Evolutionary conservation across 2,329 filamentous ascomycete genomes (phyloP).

Genomic region (Cytospora piceae): DNA sequence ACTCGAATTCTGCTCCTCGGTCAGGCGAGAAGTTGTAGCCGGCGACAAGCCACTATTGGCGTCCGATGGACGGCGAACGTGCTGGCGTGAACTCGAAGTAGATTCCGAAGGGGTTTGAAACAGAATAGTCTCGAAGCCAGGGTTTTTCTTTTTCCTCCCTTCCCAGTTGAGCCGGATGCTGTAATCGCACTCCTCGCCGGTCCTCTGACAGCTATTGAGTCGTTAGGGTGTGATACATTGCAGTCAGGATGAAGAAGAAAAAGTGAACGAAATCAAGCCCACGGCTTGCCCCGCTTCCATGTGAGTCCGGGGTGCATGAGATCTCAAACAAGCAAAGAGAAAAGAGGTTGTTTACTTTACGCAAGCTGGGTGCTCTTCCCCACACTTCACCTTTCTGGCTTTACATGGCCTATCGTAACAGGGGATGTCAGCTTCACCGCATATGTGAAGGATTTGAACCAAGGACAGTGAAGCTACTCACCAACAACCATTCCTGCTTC

Average conservation of each 20-base stretch:
- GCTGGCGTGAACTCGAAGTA: conserved; percentile 24
- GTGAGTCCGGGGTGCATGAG: neutral
- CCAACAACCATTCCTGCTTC: conserved; percentile 72
- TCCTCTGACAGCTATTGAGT: conserved; percentile 61
- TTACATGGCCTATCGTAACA: conserved; percentile 69
- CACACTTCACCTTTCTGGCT: conserved; percentile 73
- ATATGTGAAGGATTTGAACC: neutral
- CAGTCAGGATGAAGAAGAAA: neutral
- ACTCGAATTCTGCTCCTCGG: conserved; percentile 18
- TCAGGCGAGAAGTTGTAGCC: conserved; percentile 17
- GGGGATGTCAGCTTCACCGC: conserved; percentile 13
- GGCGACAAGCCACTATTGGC: conserved; percentile 36
- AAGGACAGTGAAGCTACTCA: conserved; percentile 41
- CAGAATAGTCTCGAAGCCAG: conserved; percentile 42
- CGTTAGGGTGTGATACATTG: conserved; percentile 15
- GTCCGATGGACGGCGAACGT: conserved; percentile 21
- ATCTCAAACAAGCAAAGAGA: conserved; percentile 6
- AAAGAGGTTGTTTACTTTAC: conserved; percentile 53
- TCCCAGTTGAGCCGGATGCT: conserved; percentile 82
- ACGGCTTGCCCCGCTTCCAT: neutral
- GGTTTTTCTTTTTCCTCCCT: conserved; percentile 66
- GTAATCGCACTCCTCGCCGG: conserved; percentile 77
- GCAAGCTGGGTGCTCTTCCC: conserved; percentile 75
- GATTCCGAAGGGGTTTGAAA: conserved; percentile 34
- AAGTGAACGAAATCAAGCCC: neutral